These are phyloP conservation scores for Condylostoma magnum DNA, from an alignment of 169 alveolate genomes.

Conservation along the genomic window DNA sequence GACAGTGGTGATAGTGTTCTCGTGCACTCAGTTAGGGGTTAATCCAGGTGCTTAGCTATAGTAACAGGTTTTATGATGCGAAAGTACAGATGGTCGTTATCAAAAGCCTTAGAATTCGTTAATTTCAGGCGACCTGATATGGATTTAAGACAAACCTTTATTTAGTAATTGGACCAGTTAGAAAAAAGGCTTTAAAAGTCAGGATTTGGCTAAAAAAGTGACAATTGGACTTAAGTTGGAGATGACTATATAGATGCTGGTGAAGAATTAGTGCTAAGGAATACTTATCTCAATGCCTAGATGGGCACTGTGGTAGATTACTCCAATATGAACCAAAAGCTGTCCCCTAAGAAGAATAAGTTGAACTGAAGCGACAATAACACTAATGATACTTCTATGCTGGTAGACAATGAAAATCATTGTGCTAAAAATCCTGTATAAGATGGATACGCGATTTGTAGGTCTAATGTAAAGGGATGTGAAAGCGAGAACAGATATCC, in stretches of 20 bases:
- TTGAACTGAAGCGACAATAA: background rate
- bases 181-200: conserved; percentile 53
- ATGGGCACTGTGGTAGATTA: conserved; percentile 42
- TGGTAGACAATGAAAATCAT: background rate
- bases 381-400: background rate
- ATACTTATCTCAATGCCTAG: conserved; percentile 74
- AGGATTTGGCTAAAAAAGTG: conserved; percentile 52
- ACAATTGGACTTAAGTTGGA: conserved; percentile 62
- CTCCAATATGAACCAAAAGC: background rate
- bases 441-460: too few relatives aligned
- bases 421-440: background rate
- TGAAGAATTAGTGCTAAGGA: conserved; percentile 74
- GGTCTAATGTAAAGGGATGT: too few relatives aligned
- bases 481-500: too few relatives aligned
- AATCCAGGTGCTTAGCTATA: conserved; percentile 75
- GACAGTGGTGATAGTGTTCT: conserved; percentile 69
- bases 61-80: conserved; percentile 79
- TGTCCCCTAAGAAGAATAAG: background rate
- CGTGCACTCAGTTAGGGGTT: conserved; percentile 79
- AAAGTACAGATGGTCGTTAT: conserved; percentile 76
- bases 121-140: conserved; percentile 77
- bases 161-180: conserved; percentile 59
- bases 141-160: conserved; percentile 70
- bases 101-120: conserved; percentile 74
- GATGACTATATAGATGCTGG: conserved; percentile 29